These are phyloP conservation scores for Cymodocea nodosa DNA, from an alignment of 116 monocot species.

Conservation along the genomic window DNA sequence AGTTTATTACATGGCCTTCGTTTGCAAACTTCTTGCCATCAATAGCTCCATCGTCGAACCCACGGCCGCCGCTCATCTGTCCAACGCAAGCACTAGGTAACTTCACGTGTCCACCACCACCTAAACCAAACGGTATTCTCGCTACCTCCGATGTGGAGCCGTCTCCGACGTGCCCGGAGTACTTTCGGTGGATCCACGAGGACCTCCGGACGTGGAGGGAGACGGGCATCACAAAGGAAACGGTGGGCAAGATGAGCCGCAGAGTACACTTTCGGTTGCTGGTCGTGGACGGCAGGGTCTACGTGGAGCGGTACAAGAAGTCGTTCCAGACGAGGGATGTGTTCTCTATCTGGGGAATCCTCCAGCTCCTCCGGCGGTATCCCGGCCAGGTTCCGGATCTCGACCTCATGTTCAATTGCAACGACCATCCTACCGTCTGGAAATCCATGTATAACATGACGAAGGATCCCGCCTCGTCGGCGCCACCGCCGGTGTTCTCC, in stretches of 20 bases:
- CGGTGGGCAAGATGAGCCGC: constrained; percentile 18
- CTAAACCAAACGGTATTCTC: too few species aligned
- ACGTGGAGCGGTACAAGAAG: constrained; percentile 25
- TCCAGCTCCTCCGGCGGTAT: constrained; percentile 43
- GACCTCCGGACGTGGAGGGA: constrained; percentile 44
- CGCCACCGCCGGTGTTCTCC: constrained; percentile 42
- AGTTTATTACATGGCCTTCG: too few species aligned
- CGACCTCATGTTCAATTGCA: constrained; percentile 59
- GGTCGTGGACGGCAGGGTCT: constrained; percentile 28
- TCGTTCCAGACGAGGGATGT: constrained; percentile 37
- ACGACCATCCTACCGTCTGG: constrained; percentile 25
- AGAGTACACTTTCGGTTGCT: constrained; percentile 37
- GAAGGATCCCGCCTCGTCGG: neutral
- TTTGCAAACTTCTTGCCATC: too few species aligned
- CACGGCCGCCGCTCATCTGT: too few species aligned
- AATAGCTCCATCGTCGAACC: too few species aligned
- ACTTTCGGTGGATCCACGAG: constrained; percentile 59
- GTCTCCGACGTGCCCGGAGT: constrained; percentile 28
- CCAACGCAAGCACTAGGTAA: too few species aligned
- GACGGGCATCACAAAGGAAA: constrained; percentile 36
- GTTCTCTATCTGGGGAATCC: constrained; percentile 65
- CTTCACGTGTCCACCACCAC: too few species aligned
- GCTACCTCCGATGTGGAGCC: too few species aligned
- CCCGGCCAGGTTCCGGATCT: constrained; percentile 55
- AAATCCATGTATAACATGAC: neutral